Percentiles rank a stretch among this genome's conserved stretches.
phyloP scores from a whole-genome alignment of 768 basidiomycete species.

The Termitomyces eurrhizus region DNA sequence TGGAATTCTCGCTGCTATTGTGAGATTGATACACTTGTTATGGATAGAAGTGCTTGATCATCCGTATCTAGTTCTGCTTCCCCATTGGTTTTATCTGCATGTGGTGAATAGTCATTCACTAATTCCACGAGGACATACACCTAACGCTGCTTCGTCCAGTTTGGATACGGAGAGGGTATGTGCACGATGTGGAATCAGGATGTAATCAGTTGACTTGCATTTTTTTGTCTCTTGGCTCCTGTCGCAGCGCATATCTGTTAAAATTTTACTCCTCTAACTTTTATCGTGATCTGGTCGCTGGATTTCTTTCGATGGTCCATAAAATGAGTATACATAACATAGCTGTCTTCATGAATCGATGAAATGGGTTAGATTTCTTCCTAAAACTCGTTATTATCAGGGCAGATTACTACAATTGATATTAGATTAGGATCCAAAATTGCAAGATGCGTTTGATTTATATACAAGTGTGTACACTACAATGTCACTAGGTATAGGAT shows the following conservation, averaged over 20 bases:
- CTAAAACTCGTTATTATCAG: neutral
- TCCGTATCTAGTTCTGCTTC: conserved; percentile 17
- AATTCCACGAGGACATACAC: neutral
- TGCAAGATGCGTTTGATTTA: neutral
- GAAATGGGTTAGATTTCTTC: neutral
- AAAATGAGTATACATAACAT: neutral
- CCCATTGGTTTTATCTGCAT: conserved; percentile 23
- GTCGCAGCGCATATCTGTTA: neutral
- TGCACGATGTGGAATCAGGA: conserved; percentile 26
- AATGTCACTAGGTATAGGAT: neutral
- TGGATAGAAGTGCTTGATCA: neutral
- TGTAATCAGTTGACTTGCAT: conserved; percentile 12
- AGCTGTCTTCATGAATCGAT: neutral
- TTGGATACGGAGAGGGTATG: conserved; percentile 28
- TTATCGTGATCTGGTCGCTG: neutral
- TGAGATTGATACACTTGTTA: conserved; percentile 8
- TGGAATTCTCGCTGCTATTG: conserved; percentile 26
- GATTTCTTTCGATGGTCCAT: neutral
- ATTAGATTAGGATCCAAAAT: neutral
- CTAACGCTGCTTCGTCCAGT: conserved; percentile 6
- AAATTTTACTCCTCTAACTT: neutral
- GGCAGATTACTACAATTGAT: neutral
- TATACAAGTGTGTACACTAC: neutral
- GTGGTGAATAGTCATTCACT: conserved; percentile 17
- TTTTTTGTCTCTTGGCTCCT: neutral